These are phyloP conservation scores for Polytrichum formosum DNA, from an alignment of 225 moss, liverwort and hornwort genomes.

Conservation along the genomic window DNA sequence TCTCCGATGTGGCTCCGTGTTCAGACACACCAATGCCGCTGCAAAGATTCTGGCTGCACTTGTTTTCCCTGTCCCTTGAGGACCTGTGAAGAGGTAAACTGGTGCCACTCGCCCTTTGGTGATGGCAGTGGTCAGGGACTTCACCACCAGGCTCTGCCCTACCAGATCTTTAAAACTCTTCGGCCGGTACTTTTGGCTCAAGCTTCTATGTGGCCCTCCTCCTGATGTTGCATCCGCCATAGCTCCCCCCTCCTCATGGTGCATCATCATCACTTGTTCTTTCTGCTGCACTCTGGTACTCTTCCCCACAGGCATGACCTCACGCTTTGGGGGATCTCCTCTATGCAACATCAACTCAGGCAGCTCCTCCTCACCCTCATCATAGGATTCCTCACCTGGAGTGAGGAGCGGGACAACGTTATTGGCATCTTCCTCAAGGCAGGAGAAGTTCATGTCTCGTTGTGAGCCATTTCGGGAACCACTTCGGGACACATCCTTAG, in stretches of 20 bases:
- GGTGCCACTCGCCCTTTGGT: conserved; percentile 69
- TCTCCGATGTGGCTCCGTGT: conserved; percentile 47
- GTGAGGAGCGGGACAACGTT: conserved; percentile 29
- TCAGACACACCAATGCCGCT: conserved; percentile 66
- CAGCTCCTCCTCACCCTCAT: conserved; percentile 28
- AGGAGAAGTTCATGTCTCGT: conserved; percentile 20
- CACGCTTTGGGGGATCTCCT: conserved; percentile 31
- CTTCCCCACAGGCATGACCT: conserved; percentile 13
- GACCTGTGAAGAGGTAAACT: conserved; percentile 73
- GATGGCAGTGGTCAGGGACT: conserved; percentile 62
- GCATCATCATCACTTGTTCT: conserved; percentile 15
- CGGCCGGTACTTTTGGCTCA: conserved; percentile 79
- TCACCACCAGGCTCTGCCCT: conserved; percentile 79
- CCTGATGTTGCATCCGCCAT: not conserved
- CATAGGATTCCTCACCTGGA: conserved; percentile 12
- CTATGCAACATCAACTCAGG: conserved; percentile 5
- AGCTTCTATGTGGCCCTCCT: conserved; percentile 19
- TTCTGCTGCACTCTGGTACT: conserved; percentile 5
- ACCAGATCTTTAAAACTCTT: conserved; percentile 72
- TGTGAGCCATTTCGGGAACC: conserved; percentile 37
- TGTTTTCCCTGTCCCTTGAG: conserved; percentile 76
- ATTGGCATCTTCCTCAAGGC: conserved; percentile 14
- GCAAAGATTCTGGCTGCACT: conserved; percentile 81
- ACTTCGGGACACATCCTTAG: conserved; percentile 31
- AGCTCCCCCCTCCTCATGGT: not conserved